A percentile compares a stretch with the other conserved stretches of the same genome.
phyloP scores from a whole-genome alignment of 192 early-diverging fungal species.

The Pecoramyces ruminantium region DNA sequence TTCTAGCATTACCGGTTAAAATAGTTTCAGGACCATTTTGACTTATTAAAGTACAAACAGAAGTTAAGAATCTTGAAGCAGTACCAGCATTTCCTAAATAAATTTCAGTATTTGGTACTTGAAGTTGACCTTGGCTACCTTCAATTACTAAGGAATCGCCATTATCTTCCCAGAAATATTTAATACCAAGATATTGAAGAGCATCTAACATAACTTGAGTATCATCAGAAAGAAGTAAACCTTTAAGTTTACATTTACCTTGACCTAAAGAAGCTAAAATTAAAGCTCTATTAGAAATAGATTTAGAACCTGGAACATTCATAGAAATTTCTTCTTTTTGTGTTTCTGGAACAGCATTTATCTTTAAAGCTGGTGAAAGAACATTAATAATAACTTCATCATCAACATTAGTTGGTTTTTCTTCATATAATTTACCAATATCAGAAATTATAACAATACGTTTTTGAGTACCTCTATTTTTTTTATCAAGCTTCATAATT shows the following conservation, averaged over 20 bases:
- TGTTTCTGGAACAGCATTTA: conserved; percentile 34
- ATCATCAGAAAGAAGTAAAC: conserved; percentile 90
- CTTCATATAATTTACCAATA: conserved; percentile 75
- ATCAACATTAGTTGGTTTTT: conserved; percentile 60
- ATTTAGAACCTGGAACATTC: conserved; percentile 84
- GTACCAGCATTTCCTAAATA: conserved; percentile 97
- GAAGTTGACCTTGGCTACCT: conserved; percentile 52
- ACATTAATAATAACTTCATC: conserved; percentile 72
- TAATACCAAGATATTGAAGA: conserved; percentile 72
- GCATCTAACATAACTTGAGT: conserved; percentile 92
- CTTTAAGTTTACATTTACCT: conserved; percentile 64
- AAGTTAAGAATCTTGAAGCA: conserved; percentile 84
- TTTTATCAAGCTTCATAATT: conserved; percentile 90
- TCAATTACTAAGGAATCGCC: conserved; percentile 82
- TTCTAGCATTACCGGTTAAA: conserved; percentile 88
- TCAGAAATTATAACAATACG: conserved; percentile 68
- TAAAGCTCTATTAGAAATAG: conserved; percentile 91
- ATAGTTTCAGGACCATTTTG: conserved; percentile 17
- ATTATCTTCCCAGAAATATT: conserved; percentile 83
- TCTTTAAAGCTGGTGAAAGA: conserved; percentile 53
- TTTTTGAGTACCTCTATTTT: conserved; percentile 82
- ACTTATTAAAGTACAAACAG: conserved; percentile 50
- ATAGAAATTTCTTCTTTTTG: conserved; percentile 24
- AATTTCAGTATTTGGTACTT: conserved; percentile 56
- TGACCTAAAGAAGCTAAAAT: conserved; percentile 73